Evolutionary conservation across 345 rosid species (phyloP).

Genomic region (Melastoma malabathricum): DNA sequence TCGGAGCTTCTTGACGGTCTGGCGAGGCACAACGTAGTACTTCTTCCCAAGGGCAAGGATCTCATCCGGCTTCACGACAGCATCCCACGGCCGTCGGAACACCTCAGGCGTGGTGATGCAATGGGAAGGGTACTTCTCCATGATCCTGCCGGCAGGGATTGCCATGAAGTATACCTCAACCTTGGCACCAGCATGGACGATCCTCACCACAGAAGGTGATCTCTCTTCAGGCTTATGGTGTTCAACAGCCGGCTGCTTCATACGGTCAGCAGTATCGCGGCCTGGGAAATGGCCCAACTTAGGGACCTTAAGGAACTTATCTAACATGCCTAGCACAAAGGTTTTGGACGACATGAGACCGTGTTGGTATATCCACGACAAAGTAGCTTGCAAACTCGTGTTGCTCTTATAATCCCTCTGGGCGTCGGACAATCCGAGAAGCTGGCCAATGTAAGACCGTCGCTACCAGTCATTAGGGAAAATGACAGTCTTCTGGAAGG

Average conservation of each 20-base stretch:
- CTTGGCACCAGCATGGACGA: conserved; percentile 26
- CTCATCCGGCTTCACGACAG: conserved; percentile 23
- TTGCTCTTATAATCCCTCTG: too few relatives aligned
- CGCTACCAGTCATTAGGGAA: too few relatives aligned
- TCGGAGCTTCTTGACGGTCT: conserved; percentile 27
- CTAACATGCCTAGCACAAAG: too few relatives aligned
- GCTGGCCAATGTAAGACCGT: too few relatives aligned
- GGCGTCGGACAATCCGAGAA: too few relatives aligned
- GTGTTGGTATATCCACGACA: too few relatives aligned
- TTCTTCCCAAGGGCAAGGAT: conserved; percentile 28
- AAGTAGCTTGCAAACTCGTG: too few relatives aligned
- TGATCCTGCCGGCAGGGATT: conserved; percentile 19
- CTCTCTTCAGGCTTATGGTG: not conserved
- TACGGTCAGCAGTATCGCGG: not conserved
- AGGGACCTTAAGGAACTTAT: not conserved
- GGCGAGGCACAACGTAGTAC: conserved; percentile 22
- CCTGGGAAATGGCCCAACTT: conserved; percentile 8
- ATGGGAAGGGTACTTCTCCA: conserved; percentile 29
- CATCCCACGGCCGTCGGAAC: conserved; percentile 34
- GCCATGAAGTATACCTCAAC: conserved; percentile 30
- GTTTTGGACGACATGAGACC: too few relatives aligned
- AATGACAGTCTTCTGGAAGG: too few relatives aligned
- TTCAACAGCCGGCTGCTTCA: not conserved
- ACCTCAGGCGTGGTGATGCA: conserved; percentile 32
- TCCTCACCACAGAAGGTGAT: conserved; percentile 12